phyloP scores from a whole-genome alignment of 345 rosid species.

The Gossypium mustelinum region DNA sequence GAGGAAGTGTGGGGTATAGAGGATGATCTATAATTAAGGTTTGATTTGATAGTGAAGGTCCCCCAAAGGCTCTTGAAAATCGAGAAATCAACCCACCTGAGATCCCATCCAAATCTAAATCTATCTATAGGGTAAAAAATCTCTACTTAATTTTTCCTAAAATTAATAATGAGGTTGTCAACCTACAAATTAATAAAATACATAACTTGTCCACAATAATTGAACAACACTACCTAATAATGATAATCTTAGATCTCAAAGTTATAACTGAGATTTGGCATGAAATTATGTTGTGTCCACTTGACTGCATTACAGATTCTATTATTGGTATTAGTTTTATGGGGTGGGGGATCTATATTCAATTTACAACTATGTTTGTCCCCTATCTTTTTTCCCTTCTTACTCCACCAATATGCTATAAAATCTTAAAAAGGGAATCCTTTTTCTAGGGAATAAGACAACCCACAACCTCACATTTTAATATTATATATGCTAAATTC shows the following conservation, averaged over 20 bases:
- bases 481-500: too few relatives aligned
- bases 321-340: neutral
- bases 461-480: neutral
- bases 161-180: neutral
- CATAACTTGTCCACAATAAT: constrained; percentile 9
- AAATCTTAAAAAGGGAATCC: neutral
- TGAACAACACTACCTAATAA: neutral
- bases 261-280: constrained; percentile 17
- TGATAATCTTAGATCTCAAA: constrained; percentile 1
- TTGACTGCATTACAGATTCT: constrained; percentile 3
- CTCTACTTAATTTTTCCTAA: neutral
- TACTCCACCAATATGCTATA: neutral
- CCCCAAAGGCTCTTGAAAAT: constrained; percentile 9
- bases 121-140: neutral
- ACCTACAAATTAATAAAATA: neutral
- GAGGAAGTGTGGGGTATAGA: neutral
- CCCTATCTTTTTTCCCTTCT: neutral
- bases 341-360: neutral
- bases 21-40: neutral
- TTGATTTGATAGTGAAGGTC: neutral
- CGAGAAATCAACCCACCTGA: neutral
- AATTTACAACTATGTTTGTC: neutral
- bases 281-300: neutral
- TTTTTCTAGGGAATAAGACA: constrained; percentile 1
- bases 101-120: neutral